A percentile compares a stretch with the other conserved stretches of the same genome.
phyloP scores from a whole-genome alignment of 148 eudicot species.

The Pouteria glomerata region DNA sequence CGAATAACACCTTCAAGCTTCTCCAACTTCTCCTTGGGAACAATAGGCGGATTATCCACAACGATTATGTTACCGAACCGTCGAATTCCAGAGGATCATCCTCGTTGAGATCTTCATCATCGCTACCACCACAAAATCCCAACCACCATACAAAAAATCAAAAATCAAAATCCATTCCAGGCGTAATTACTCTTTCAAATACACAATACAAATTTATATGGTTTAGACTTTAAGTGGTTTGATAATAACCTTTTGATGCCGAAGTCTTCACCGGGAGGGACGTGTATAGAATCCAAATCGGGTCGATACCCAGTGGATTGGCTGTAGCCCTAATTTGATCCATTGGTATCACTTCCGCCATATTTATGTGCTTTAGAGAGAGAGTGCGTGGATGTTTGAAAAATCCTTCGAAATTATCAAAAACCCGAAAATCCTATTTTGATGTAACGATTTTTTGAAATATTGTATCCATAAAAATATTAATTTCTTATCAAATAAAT shows the following conservation, averaged over 20 bases:
- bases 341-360: slow-evolving; percentile 43
- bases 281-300: slow-evolving; percentile 39
- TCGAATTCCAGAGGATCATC: slow-evolving; percentile 56
- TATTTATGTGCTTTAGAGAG: slow-evolving; percentile 7
- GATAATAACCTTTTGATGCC: slow-evolving; percentile 48
- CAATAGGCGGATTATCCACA: slow-evolving; percentile 69
- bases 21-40: slow-evolving; percentile 57
- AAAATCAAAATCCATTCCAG: neutral
- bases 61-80: slow-evolving; percentile 50
- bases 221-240: neutral
- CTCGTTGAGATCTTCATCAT: slow-evolving; percentile 32
- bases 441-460: no score
- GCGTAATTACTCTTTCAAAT: neutral
- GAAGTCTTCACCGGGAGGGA: slow-evolving; percentile 56
- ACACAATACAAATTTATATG: neutral
- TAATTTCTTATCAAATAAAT: no score
- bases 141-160: neutral
- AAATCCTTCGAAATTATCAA: no score
- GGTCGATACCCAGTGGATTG: slow-evolving; percentile 36
- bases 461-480: no score
- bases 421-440: no score
- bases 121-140: slow-evolving; percentile 25
- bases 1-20: slow-evolving; percentile 71
- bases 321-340: slow-evolving; percentile 39
- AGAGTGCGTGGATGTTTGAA: no score